Conservation (phyloP, 129 eudicot species). For the Pseudognaphalium luteoalbum region DNA sequence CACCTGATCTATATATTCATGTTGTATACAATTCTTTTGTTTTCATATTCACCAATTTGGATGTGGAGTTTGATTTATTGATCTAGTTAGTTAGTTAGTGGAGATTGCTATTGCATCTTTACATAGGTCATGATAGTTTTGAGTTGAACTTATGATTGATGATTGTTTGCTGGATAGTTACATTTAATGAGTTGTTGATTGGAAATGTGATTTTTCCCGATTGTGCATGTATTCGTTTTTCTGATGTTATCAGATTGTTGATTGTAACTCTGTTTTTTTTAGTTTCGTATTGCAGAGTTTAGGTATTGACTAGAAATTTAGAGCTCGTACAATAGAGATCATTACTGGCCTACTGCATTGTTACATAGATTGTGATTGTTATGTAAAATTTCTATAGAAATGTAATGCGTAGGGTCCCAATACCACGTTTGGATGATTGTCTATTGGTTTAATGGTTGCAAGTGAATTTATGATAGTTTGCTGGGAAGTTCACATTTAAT, state of each 20-base stretch:
- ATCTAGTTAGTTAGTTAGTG: neutral
- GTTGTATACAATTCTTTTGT: neutral
- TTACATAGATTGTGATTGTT: neutral
- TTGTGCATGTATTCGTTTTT: too few relatives aligned
- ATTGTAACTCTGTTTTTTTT: neutral
- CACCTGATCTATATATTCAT: neutral
- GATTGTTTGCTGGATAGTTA: neutral
- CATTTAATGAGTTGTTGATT: neutral
- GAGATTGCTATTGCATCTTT: neutral
- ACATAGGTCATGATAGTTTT: neutral
- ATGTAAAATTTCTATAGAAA: neutral
- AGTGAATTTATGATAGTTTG: too few relatives aligned
- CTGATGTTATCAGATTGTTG: neutral
- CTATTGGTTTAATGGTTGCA: neutral
- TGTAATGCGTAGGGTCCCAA: neutral
- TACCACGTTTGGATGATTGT: neutral
- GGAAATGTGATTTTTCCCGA: neutral
- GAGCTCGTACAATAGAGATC: neutral
- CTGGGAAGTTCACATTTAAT: too few relatives aligned
- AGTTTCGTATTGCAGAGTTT: neutral
- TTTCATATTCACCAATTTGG: too few relatives aligned
- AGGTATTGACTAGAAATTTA: neutral
- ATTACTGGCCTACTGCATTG: neutral
- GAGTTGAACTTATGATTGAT: neutral
- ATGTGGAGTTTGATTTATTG: neutral